Evolutionary conservation across 352 stramenopile species (phyloP).

Genomic region (Phytophthora kernoviae): DNA sequence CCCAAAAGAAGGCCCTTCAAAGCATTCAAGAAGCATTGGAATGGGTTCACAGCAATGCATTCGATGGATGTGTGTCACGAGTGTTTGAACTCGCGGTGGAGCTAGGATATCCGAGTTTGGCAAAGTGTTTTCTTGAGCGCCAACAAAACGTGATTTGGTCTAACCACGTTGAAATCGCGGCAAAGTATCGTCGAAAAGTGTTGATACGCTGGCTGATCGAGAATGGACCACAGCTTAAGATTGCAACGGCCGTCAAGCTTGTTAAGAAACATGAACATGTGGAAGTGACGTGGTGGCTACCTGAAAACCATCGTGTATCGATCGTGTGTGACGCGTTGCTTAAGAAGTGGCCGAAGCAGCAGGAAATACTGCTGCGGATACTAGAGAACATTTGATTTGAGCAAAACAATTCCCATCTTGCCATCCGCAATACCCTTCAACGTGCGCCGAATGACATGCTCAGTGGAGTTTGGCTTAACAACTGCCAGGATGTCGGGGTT

Average conservation of each 20-base stretch:
- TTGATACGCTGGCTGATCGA: neutral
- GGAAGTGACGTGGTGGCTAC: neutral
- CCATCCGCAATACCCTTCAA: neutral
- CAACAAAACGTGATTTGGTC: neutral
- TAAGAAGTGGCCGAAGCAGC: neutral
- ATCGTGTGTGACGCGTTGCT: neutral
- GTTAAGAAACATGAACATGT: neutral
- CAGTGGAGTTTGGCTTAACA: too few species aligned
- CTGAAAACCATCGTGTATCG: neutral
- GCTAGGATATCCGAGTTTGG: neutral
- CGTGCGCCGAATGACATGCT: neutral
- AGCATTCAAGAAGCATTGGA: neutral
- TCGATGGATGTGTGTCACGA: neutral
- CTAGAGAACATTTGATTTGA: neutral
- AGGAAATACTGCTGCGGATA: neutral
- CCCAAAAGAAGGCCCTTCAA: neutral
- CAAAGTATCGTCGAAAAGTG: neutral
- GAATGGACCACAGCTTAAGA: neutral
- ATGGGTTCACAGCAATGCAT: neutral
- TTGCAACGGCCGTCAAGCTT: neutral
- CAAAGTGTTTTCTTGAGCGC: neutral
- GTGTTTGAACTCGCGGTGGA: neutral
- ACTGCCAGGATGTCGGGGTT: too few species aligned
- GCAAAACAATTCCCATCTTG: neutral
- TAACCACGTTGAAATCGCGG: neutral